These are phyloP conservation scores for Botrytis pseudocinerea DNA, from an alignment of 2,329 filamentous ascomycete species.

Conservation along the genomic window DNA sequence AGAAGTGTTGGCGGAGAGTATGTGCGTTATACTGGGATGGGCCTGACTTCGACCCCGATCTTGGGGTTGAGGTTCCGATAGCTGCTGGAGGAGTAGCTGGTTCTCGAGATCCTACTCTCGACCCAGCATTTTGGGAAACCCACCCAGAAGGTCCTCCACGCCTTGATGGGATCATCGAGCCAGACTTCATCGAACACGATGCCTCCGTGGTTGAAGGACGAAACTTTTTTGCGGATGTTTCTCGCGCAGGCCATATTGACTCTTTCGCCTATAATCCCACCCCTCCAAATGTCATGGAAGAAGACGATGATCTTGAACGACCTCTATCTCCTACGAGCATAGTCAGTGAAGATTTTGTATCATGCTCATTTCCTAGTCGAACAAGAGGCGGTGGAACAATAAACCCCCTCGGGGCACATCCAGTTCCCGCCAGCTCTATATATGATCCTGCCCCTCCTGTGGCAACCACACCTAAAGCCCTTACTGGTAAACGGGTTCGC, in stretches of 20 bases:
- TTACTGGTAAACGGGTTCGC: constrained; percentile 60
- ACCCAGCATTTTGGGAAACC: constrained; percentile 56
- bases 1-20: constrained; percentile 94
- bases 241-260: constrained; percentile 51
- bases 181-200: constrained; percentile 37
- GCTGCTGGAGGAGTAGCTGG: constrained; percentile 73
- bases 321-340: constrained; percentile 57
- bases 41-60: constrained; percentile 61
- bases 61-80: constrained; percentile 66
- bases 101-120: constrained; percentile 55
- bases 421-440: constrained; percentile 53
- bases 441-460: constrained; percentile 52
- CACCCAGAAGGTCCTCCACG: constrained; percentile 47
- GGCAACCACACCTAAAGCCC: constrained; percentile 58
- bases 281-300: constrained; percentile 12
- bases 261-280: constrained; percentile 43
- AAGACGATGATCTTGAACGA: constrained; percentile 33
- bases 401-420: constrained; percentile 55
- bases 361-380: constrained; percentile 63
- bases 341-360: constrained; percentile 60
- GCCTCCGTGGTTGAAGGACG: constrained; percentile 34
- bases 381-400: constrained; percentile 46
- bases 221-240: constrained; percentile 51
- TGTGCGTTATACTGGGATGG: constrained; percentile 89
- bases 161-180: constrained; percentile 46